Evolutionary conservation across 352 stramenopile genomes (phyloP).

Genomic region (Blastocystis sp.): DNA sequence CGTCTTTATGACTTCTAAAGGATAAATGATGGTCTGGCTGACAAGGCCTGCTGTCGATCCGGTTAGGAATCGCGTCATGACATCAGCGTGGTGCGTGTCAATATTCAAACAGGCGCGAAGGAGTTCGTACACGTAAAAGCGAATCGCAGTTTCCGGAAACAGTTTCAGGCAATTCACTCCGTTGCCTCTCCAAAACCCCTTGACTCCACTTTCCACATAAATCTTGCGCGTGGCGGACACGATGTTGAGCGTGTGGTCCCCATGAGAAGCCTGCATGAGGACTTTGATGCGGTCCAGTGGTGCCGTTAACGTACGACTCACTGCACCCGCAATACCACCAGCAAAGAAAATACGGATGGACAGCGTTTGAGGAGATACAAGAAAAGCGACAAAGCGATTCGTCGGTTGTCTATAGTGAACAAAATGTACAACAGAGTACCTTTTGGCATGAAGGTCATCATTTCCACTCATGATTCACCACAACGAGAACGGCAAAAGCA

Average conservation of each 20-base stretch:
- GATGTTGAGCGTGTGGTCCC: neutral
- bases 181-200: conserved; percentile 72
- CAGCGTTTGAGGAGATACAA: conserved; percentile 43
- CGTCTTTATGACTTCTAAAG: conserved; percentile 73
- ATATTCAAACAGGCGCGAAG: conserved; percentile 60
- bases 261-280: conserved; percentile 70
- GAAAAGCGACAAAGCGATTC: conserved; percentile 23
- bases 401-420: neutral
- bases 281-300: conserved; percentile 72
- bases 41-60: conserved; percentile 70
- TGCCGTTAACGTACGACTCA: conserved; percentile 72
- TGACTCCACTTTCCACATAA: conserved; percentile 69
- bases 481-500: neutral
- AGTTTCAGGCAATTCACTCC: conserved; percentile 73
- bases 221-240: conserved; percentile 66
- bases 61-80: conserved; percentile 55
- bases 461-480: neutral
- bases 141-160: conserved; percentile 71
- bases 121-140: conserved; percentile 72
- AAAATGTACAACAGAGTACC: neutral
- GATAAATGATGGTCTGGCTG: conserved; percentile 71
- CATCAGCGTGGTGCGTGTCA: conserved; percentile 47
- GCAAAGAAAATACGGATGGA: conserved; percentile 69
- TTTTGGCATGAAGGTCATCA: neutral
- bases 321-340: conserved; percentile 71